Conservation (phyloP, 2,329 filamentous ascomycete genomes). For the Gyromitra esculenta region DNA sequence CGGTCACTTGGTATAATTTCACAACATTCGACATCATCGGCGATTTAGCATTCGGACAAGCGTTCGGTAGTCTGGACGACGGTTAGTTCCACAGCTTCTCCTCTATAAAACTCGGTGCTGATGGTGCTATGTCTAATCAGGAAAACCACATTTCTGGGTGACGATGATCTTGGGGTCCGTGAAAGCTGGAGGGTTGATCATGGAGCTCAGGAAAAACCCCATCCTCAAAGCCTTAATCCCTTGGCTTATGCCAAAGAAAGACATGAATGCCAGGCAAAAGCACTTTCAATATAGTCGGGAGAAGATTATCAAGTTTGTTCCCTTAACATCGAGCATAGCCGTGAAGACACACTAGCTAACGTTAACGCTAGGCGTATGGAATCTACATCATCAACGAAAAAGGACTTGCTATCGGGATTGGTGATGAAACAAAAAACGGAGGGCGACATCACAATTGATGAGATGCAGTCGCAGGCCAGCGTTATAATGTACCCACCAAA, state of each 20-base stretch:
- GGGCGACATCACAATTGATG: slow-evolving; percentile 14
- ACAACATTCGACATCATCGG: slow-evolving; percentile 65
- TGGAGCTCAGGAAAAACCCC: neutral
- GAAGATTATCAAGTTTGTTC: slow-evolving; percentile 32
- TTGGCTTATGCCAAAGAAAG: slow-evolving; percentile 4
- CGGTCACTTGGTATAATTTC: slow-evolving; percentile 62
- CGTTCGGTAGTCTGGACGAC: slow-evolving; percentile 62
- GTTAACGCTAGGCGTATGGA: slow-evolving; percentile 25
- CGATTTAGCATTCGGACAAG: slow-evolving; percentile 65
- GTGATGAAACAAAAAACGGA: slow-evolving; percentile 23
- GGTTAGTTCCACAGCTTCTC: slow-evolving; percentile 52
- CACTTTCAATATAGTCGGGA: slow-evolving; percentile 26
- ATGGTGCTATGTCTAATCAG: slow-evolving; percentile 5
- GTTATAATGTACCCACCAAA: slow-evolving; percentile 18
- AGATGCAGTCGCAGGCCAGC: slow-evolving; percentile 23
- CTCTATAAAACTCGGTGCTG: neutral
- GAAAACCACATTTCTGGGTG: slow-evolving; percentile 49
- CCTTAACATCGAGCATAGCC: neutral
- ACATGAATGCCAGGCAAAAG: slow-evolving; percentile 15
- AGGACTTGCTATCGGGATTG: slow-evolving; percentile 41
- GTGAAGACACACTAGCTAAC: neutral
- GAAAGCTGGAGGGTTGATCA: slow-evolving; percentile 10
- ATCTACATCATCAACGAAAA: slow-evolving; percentile 1
- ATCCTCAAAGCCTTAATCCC: slow-evolving; percentile 20
- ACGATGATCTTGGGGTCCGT: slow-evolving; percentile 28